A percentile compares a stretch with the other conserved stretches of the same genome.
phyloP scores from a whole-genome alignment of 495 filamentous ascomycete genomes.

The Monascus purpureus region DNA sequence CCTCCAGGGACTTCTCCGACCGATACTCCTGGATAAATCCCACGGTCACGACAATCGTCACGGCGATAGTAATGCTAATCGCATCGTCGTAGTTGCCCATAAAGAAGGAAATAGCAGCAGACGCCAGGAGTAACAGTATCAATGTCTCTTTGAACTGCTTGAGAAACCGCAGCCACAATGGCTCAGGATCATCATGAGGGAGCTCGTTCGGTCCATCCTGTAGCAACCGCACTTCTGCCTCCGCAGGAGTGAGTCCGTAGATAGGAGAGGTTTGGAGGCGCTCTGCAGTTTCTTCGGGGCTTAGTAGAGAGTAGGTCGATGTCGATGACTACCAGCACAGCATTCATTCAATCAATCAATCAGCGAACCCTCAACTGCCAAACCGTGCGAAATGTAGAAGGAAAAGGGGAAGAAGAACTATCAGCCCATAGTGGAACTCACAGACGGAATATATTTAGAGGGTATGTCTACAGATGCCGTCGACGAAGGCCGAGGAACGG shows the following conservation, averaged over 20 bases:
- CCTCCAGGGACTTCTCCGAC: conserved; percentile 94
- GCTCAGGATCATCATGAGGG: conserved; percentile 83
- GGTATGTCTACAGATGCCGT: conserved; percentile 21
- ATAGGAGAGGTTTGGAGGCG: conserved; percentile 70
- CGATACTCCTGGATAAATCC: conserved; percentile 96
- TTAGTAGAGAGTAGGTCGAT: conserved; percentile 48
- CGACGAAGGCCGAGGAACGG: conserved; percentile 21
- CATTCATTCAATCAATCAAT: conserved; percentile 4
- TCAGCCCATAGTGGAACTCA: too few relatives aligned
- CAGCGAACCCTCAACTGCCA: too few relatives aligned
- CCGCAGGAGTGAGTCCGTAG: conserved; percentile 64
- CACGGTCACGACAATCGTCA: conserved; percentile 92
- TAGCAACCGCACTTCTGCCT: conserved; percentile 64
- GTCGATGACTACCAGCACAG: conserved; percentile 35
- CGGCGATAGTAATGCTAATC: conserved; percentile 83
- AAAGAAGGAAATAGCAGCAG: conserved; percentile 77
- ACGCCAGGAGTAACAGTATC: conserved; percentile 77
- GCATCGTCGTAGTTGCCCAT: conserved; percentile 97
- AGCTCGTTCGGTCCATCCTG: conserved; percentile 88
- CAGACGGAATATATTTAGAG: conserved; percentile 19
- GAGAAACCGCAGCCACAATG: conserved; percentile 84
- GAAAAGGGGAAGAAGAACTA: too few relatives aligned
- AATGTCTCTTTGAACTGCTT: conserved; percentile 92
- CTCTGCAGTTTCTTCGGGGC: conserved; percentile 61
- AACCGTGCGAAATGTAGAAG: too few relatives aligned